Evolutionary conservation across 2,329 filamentous ascomycete species (phyloP).

Genomic region (Venturia effusa): DNA sequence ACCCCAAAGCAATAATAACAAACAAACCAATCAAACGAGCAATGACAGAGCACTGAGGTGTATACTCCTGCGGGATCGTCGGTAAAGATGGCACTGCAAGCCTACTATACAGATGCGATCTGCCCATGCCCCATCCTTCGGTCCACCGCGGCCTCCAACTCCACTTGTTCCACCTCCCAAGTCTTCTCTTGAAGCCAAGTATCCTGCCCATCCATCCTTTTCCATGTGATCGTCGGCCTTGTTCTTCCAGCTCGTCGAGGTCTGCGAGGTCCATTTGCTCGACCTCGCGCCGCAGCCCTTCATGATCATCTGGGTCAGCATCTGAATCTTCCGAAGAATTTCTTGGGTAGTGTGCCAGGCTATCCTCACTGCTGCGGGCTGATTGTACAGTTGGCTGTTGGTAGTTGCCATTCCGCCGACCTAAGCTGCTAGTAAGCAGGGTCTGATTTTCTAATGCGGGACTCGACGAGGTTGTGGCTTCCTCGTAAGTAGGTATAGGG

Average conservation of each 20-base stretch:
- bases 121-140: constrained; percentile 25
- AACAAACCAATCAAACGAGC: constrained; percentile 65
- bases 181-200: constrained; percentile 10
- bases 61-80: constrained; percentile 37
- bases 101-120: constrained; percentile 44
- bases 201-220: constrained; percentile 41
- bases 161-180: constrained; percentile 24
- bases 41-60: constrained; percentile 52
- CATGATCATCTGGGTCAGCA: constrained; percentile 8
- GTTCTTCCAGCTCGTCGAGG: constrained; percentile 10
- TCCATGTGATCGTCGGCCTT: constrained; percentile 1
- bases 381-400: constrained; percentile 76
- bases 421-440: constrained; percentile 42
- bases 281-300: constrained; percentile 10
- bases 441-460: constrained; percentile 65
- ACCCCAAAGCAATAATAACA: constrained; percentile 66
- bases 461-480: constrained; percentile 55
- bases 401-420: constrained; percentile 42
- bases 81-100: constrained; percentile 44
- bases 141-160: constrained; percentile 24
- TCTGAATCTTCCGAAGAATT: constrained; percentile 5
- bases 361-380: constrained; percentile 45
- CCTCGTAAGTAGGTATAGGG: constrained; percentile 75
- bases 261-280: constrained; percentile 8
- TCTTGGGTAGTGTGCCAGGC: constrained; percentile 6